Evolutionary conservation across 192 early-diverging fungal species (phyloP).

Genomic region (Coemansia sp.): DNA sequence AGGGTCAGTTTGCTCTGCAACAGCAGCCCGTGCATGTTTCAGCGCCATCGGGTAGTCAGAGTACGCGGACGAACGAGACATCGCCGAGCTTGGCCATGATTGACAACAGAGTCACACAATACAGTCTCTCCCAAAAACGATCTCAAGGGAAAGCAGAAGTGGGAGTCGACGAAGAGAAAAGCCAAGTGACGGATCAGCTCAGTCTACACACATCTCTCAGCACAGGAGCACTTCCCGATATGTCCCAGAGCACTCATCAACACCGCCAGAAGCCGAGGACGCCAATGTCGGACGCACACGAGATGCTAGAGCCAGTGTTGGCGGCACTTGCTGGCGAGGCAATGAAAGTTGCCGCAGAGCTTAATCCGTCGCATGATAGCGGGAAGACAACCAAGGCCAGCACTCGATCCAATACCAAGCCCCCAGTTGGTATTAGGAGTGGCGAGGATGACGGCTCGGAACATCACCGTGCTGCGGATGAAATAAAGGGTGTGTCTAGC

Average conservation of each 20-base stretch:
- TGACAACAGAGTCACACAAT: not conserved
- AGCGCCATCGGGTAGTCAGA: not conserved
- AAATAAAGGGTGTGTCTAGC: not conserved
- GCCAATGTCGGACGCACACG: slow-evolving; percentile 14
- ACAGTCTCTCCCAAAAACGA: not conserved
- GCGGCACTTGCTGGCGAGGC: slow-evolving; percentile 18
- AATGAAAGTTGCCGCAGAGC: not conserved
- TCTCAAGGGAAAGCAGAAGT: not conserved
- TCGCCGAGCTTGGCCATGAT: not conserved
- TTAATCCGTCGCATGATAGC: not conserved
- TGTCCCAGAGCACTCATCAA: not conserved
- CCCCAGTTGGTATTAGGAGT: no score
- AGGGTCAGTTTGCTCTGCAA: not conserved
- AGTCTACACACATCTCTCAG: slow-evolving; percentile 20
- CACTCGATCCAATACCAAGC: not conserved
- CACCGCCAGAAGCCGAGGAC: not conserved
- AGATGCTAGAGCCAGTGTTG: slow-evolving; percentile 22
- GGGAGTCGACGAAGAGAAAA: not conserved
- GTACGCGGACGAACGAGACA: not conserved
- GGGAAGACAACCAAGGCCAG: not conserved
- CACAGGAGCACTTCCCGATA: slow-evolving; percentile 9
- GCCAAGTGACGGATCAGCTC: not conserved
- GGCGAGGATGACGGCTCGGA: not conserved
- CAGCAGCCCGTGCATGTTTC: not conserved
- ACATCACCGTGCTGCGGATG: not conserved